These are phyloP conservation scores for Zasmidium cellare DNA, from an alignment of 2,329 filamentous ascomycete species.

Conservation along the genomic window DNA sequence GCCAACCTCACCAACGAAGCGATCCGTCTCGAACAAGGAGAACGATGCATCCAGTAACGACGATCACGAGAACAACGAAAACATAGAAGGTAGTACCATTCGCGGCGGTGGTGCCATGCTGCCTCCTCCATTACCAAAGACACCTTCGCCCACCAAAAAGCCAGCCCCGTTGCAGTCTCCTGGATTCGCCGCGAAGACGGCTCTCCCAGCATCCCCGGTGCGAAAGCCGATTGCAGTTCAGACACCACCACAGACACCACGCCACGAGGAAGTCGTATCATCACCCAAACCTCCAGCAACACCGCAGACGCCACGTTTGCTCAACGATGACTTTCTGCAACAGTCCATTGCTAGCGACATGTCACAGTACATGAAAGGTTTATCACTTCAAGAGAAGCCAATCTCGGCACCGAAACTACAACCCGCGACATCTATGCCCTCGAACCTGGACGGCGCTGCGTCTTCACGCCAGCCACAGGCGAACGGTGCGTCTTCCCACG, in stretches of 20 bases:
- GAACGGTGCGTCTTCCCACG: not conserved
- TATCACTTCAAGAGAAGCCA: constrained; percentile 34
- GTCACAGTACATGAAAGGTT: constrained; percentile 40
- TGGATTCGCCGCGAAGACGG: constrained; percentile 43
- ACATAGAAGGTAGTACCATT: constrained; percentile 21
- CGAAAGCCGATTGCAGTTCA: constrained; percentile 38
- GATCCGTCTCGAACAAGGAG: constrained; percentile 35
- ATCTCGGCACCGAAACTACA: constrained; percentile 26
- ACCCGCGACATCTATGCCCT: constrained; percentile 9
- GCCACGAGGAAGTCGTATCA: constrained; percentile 29
- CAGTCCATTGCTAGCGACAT: constrained; percentile 48
- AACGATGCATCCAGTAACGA: constrained; percentile 23
- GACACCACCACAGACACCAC: constrained; percentile 34
- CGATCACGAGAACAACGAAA: constrained; percentile 35
- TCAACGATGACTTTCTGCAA: constrained; percentile 50
- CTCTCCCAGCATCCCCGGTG: constrained; percentile 48
- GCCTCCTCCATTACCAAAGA: constrained; percentile 37
- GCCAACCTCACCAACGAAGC: constrained; percentile 42
- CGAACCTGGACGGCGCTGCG: constrained; percentile 8
- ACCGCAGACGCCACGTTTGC: constrained; percentile 31
- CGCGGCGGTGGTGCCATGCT: constrained; percentile 30
- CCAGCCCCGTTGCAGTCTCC: constrained; percentile 37
- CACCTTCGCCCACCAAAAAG: constrained; percentile 47
- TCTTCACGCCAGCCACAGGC: constrained; percentile 5
- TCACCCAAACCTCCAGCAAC: constrained; percentile 34